Evolutionary conservation across 306 rosid species (phyloP).

Genomic region (Casuarina equisetifolia): DNA sequence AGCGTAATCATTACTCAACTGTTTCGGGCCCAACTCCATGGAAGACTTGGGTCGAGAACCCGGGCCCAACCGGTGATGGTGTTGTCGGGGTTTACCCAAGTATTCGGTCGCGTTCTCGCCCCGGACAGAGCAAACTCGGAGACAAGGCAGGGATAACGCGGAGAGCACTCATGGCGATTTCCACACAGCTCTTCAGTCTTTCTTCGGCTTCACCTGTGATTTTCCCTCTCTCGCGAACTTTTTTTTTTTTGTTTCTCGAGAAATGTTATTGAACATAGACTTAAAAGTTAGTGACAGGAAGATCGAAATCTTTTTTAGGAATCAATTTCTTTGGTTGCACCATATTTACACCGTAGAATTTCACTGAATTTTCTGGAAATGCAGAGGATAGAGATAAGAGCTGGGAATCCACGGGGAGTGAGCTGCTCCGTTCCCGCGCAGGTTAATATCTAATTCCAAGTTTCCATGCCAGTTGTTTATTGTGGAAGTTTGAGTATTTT

Average conservation of each 20-base stretch:
- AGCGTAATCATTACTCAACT: too few species aligned
- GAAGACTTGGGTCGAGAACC: not conserved
- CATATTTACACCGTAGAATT: not conserved
- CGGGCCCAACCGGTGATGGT: not conserved
- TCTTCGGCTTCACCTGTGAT: slow-evolving; percentile 37
- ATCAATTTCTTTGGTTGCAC: not conserved
- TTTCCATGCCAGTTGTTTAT: not conserved
- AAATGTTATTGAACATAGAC: not conserved
- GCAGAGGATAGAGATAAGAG: slow-evolving; percentile 56
- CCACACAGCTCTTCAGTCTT: slow-evolving; percentile 29
- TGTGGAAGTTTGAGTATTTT: not conserved
- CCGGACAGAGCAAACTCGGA: not conserved
- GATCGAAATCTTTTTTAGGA: not conserved
- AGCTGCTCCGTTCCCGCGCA: slow-evolving; percentile 41
- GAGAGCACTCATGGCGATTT: slow-evolving; percentile 44
- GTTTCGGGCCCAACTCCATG: too few species aligned
- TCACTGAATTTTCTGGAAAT: slow-evolving; percentile 10
- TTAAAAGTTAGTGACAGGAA: not conserved
- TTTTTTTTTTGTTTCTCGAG: slow-evolving; percentile 16
- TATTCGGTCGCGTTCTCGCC: not conserved
- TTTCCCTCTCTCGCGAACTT: not conserved
- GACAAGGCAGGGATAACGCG: not conserved
- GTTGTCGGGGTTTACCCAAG: not conserved
- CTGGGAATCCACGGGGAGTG: slow-evolving; percentile 40
- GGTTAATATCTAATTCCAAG: slow-evolving; percentile 32